Percentiles rank a stretch among this genome's conserved stretches.
phyloP scores from a whole-genome alignment of 805 yeast species.

The Nakazawaea laoshanensis region DNA sequence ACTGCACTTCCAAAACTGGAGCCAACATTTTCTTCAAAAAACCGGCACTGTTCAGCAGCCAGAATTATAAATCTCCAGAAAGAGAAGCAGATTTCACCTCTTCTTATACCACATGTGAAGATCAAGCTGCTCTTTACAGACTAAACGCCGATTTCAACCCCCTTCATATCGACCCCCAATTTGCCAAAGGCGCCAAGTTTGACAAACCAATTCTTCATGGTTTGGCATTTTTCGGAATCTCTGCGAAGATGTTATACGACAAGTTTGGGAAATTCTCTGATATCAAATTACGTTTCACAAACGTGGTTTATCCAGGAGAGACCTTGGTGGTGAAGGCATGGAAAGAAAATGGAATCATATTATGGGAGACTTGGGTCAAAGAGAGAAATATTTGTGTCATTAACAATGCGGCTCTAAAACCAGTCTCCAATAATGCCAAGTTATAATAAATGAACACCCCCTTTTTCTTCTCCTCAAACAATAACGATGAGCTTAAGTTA shows the following conservation, averaged over 20 bases:
- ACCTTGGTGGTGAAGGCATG: slow-evolving; percentile 74
- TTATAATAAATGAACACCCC: too few relatives aligned
- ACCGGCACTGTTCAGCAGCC: slow-evolving; percentile 53
- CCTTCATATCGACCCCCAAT: slow-evolving; percentile 84
- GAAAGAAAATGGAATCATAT: slow-evolving; percentile 58
- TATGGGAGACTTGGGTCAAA: slow-evolving; percentile 75
- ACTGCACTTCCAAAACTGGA: slow-evolving; percentile 52
- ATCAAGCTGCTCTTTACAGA: slow-evolving; percentile 87
- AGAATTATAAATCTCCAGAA: slow-evolving; percentile 55
- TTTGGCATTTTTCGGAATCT: slow-evolving; percentile 76
- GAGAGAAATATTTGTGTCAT: slow-evolving; percentile 76
- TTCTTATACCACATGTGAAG: slow-evolving; percentile 48
- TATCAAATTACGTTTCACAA: slow-evolving; percentile 84
- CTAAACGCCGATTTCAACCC: slow-evolving; percentile 94
- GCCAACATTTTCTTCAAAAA: slow-evolving; percentile 34
- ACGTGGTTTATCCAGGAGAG: slow-evolving; percentile 93
- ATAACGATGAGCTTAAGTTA: too few relatives aligned
- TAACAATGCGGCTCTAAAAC: slow-evolving; percentile 78
- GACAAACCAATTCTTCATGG: slow-evolving; percentile 89
- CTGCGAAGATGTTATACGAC: slow-evolving; percentile 68
- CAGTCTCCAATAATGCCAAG: slow-evolving; percentile 17
- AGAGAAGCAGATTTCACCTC: slow-evolving; percentile 58
- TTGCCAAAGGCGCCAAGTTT: slow-evolving; percentile 85
- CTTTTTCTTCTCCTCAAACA: too few relatives aligned
- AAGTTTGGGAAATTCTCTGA: slow-evolving; percentile 76